phyloP scores from a whole-genome alignment of 2,329 filamentous ascomycete genomes.

The Aspergillus felis region DNA sequence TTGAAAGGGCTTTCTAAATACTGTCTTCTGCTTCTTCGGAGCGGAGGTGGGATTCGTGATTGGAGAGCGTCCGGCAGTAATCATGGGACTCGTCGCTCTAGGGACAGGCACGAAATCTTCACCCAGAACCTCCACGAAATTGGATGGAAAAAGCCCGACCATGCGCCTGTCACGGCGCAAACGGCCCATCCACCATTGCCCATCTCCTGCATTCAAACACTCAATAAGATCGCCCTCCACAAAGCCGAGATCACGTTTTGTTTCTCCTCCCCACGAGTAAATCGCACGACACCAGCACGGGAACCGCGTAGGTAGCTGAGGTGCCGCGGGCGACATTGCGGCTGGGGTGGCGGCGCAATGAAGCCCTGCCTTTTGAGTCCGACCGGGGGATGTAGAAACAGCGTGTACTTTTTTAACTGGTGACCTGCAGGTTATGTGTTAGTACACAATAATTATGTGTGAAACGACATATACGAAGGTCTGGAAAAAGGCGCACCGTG shows the following conservation, averaged over 20 bases:
- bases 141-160: slow-evolving; percentile 91
- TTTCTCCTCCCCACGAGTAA: slow-evolving; percentile 94
- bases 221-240: slow-evolving; percentile 97
- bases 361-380: background rate
- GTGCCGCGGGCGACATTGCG: slow-evolving; percentile 45
- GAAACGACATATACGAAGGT: background rate
- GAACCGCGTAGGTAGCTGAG: slow-evolving; percentile 67
- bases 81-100: slow-evolving; percentile 51
- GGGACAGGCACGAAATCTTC: slow-evolving; percentile 72
- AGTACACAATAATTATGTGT: background rate
- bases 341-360: background rate
- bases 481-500: background rate
- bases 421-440: background rate
- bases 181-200: slow-evolving; percentile 96
- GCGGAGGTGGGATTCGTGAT: slow-evolving; percentile 44
- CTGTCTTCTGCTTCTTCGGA: slow-evolving; percentile 56
- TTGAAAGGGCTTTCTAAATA: slow-evolving; percentile 62
- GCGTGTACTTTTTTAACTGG: background rate
- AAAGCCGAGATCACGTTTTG: slow-evolving; percentile 91
- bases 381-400: background rate
- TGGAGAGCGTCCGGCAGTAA: slow-evolving; percentile 47
- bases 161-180: slow-evolving; percentile 84
- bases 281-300: slow-evolving; percentile 89
- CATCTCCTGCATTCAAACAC: slow-evolving; percentile 95
- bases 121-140: slow-evolving; percentile 89